A percentile compares a stretch with the other conserved stretches of the same genome.
phyloP scores from a whole-genome alignment of 108 stramenopile genomes.

The Nannochloropsis granulata region DNA sequence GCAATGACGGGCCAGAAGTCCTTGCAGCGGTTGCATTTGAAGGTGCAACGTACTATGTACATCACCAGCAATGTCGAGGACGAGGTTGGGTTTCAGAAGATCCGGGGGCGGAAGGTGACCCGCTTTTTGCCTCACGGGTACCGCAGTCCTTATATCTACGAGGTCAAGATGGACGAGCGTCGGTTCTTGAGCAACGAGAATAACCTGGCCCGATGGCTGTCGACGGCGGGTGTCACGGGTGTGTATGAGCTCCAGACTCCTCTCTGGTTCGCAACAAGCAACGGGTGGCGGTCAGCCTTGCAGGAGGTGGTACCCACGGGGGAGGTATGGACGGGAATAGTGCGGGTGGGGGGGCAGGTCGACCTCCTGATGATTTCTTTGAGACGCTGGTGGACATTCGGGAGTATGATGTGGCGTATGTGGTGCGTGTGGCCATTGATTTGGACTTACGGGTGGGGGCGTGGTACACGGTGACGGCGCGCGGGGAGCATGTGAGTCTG shows the following conservation, averaged over 20 bases:
- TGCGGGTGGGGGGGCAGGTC: background rate
- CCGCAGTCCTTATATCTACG: conserved; percentile 44
- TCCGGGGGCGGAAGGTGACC: conserved; percentile 21
- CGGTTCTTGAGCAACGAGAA: conserved; percentile 37
- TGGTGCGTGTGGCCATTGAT: conserved; percentile 76
- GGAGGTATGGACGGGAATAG: background rate
- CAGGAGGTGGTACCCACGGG: background rate
- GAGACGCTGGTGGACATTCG: conserved; percentile 58
- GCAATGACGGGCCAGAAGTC: conserved; percentile 65
- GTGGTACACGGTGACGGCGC: conserved; percentile 81
- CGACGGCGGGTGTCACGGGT: conserved; percentile 42
- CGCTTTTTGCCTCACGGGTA: conserved; percentile 68
- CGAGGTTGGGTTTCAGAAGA: conserved; percentile 4
- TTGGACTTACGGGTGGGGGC: conserved; percentile 75
- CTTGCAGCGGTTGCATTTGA: conserved; percentile 43
- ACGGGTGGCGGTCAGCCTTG: background rate
- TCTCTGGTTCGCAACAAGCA: conserved; percentile 39
- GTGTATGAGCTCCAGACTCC: conserved; percentile 75
- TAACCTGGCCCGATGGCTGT: background rate
- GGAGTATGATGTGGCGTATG: conserved; percentile 95
- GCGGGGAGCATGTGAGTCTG: conserved; percentile 40
- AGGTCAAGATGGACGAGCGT: conserved; percentile 72
- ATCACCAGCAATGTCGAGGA: background rate
- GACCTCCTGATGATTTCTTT: conserved; percentile 48
- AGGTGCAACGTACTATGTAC: background rate